A percentile compares a stretch with the other conserved stretches of the same genome.
Conservation (phyloP, 164 flowering plant species). For the Houttuynia cordata region DNA sequence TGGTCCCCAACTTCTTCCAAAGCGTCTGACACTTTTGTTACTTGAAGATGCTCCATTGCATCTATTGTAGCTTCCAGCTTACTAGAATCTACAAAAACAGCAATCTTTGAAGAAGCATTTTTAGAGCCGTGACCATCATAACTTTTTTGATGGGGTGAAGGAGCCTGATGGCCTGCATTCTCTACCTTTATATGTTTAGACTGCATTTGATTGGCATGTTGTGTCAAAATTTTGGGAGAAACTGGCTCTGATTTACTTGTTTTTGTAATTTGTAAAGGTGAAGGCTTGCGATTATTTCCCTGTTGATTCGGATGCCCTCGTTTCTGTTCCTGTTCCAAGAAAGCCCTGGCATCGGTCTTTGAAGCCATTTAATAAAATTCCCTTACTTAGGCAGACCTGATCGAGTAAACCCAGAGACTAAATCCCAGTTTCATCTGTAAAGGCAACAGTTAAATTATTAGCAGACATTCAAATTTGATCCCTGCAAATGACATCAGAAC, state of each 20-base stretch:
- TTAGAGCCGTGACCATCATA: not conserved
- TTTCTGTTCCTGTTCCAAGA: constrained; percentile 20
- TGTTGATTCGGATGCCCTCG: constrained; percentile 16
- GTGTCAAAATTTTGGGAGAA: constrained; percentile 16
- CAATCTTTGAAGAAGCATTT: constrained; percentile 7
- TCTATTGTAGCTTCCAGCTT: constrained; percentile 1
- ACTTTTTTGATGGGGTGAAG: not conserved
- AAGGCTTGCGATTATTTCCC: constrained; percentile 18
- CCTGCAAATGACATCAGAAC: too few relatives aligned
- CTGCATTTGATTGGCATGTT: constrained; percentile 8
- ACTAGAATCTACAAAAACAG: not conserved
- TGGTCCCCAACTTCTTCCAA: constrained; percentile 31
- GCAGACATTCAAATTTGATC: too few relatives aligned
- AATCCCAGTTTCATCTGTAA: too few relatives aligned
- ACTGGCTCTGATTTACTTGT: constrained; percentile 23
- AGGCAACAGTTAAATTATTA: too few relatives aligned
- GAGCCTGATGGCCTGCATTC: not conserved
- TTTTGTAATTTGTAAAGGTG: constrained; percentile 25
- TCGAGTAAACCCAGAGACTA: too few relatives aligned
- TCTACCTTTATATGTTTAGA: constrained; percentile 8
- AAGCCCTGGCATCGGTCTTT: constrained; percentile 19
- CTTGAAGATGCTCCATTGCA: constrained; percentile 1
- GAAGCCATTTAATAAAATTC: constrained; percentile 30
- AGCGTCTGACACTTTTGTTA: constrained; percentile 20
- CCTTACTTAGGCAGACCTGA: not conserved